Base-by-base conservation (phyloP, 441 rosid species). In the Erodium chrysanthum region DNA sequence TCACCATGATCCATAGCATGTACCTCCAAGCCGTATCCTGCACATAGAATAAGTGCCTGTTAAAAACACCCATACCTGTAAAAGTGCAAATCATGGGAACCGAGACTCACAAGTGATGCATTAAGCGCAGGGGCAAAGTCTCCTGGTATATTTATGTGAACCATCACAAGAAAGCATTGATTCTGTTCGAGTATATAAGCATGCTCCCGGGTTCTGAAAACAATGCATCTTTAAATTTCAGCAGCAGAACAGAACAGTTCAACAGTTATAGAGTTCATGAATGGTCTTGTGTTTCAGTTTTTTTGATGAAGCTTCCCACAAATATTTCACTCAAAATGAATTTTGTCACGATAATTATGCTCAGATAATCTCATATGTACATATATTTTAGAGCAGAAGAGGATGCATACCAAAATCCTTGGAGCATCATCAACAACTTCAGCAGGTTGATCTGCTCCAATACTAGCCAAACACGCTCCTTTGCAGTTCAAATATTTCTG, bases 81-180 rank as follows among this genome's bases (percentile, higher is more conserved):
- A n/a, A 46, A 46, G 52, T 46, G 52, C 17, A 46, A 14, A 37
- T 44, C 17, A 44, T 44, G 50, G 68, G 12, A 61, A 71, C 25
- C 27, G 37, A 37, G 67, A 76, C 79, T 74, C 67, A 86, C 90
- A 60, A 52, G 7, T 17, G 15, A 20, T 56, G 68, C 65, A 71
- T 75, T 81, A 90, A n/a, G 96, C 92, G 78, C 98, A 88, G 11
- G 96, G 97, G 74, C 96, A 90, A 69, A 90, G 92, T 80, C 97
- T 84, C 84, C 84, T 76, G 33, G 97, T 93, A 71, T 89, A 81
- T 71, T 42, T 84, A 78, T 89, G 91, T 0, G 91, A 87, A 69
- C 98, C 97, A 58, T 88, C 96, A 75, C 98, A 90, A 21, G 98
- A 86, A 61, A 91, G 84, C 82, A 87, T 67, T 10, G 98, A 83